Evolutionary conservation across 129 eudicot genomes (phyloP).

Genomic region (Chrysanthemum lavandulifolium): DNA sequence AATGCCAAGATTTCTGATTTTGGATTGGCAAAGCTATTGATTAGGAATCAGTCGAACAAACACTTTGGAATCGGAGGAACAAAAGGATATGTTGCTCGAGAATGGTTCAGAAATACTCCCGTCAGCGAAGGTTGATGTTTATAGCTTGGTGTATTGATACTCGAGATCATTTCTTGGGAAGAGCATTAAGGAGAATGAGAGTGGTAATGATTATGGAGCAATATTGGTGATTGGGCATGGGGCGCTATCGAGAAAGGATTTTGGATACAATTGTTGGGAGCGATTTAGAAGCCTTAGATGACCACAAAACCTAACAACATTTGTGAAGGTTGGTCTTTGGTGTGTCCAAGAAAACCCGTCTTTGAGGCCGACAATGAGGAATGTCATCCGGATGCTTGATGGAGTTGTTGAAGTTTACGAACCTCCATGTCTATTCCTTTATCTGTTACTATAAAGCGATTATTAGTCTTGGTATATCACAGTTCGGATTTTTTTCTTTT

Average conservation of each 20-base stretch:
- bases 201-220: too few species aligned
- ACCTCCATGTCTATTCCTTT: not conserved
- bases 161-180: constrained; percentile 6
- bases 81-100: not conserved
- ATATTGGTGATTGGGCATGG: too few species aligned
- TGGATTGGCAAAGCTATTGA: constrained; percentile 4
- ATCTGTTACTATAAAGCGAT: not conserved
- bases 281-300: too few species aligned
- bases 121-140: not conserved
- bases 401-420: not conserved
- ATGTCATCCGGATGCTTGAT: not conserved
- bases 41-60: not conserved
- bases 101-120: constrained; percentile 1
- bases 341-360: not conserved
- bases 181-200: not conserved
- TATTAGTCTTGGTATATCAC: too few species aligned
- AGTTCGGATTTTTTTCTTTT: too few species aligned
- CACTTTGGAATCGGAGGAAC: constrained; percentile 2
- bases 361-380: constrained; percentile 3
- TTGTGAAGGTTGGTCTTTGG: constrained; percentile 4
- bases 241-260: too few species aligned
- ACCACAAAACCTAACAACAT: not conserved
- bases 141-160: not conserved
- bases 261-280: too few species aligned
- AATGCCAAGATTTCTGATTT: not conserved